Evolutionary conservation across 495 filamentous ascomycete genomes (phyloP).

Genomic region (Pseudoneurospora amorphoporcata): DNA sequence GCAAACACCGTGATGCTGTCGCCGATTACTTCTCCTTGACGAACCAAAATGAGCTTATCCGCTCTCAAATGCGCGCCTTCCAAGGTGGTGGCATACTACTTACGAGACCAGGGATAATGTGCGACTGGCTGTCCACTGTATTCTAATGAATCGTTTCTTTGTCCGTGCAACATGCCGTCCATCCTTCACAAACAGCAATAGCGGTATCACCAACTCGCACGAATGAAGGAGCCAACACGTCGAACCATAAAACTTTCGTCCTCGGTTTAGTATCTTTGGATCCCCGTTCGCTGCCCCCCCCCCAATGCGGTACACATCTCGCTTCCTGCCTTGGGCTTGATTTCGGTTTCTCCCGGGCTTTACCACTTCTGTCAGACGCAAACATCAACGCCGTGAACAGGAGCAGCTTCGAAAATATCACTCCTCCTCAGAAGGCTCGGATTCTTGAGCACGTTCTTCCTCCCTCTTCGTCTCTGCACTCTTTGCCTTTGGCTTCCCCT

Average conservation of each 20-base stretch:
- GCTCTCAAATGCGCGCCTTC: neutral
- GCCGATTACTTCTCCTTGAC: neutral
- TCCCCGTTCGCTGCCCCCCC: neutral
- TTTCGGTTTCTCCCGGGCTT: neutral
- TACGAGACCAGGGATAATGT: neutral
- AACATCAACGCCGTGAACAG: neutral
- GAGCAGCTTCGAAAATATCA: neutral
- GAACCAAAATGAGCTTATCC: neutral
- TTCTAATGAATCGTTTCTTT: neutral
- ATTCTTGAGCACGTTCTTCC: neutral
- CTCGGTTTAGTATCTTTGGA: neutral
- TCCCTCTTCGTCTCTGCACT: slow-evolving; percentile 16
- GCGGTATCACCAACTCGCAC: neutral
- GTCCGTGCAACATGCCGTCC: neutral
- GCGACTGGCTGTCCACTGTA: neutral
- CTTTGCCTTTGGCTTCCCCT: slow-evolving; percentile 36
- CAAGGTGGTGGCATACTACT: neutral
- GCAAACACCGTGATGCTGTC: neutral
- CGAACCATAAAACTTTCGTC: neutral
- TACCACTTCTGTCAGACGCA: neutral
- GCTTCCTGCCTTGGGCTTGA: neutral
- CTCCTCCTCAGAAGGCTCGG: slow-evolving; percentile 1
- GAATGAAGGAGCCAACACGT: neutral
- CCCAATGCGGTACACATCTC: neutral
- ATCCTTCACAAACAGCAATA: neutral